Evolutionary conservation across 2,329 filamentous ascomycete species (phyloP), one percentile per base, ranked within the genome.

Genomic region (Geosmithia putterillii): DNA sequence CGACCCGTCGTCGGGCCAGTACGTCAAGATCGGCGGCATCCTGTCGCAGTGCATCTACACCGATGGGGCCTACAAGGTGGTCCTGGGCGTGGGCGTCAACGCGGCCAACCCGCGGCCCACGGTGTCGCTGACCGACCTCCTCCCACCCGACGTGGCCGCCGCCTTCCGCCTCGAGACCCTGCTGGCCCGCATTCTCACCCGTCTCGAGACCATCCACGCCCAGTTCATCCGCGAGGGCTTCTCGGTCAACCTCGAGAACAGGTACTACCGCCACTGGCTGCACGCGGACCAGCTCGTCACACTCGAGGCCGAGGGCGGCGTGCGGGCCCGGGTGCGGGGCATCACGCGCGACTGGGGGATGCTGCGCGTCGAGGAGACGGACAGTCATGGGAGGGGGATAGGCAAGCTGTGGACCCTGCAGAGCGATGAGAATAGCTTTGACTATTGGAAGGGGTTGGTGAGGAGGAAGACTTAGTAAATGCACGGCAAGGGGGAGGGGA

Each of bases 341-440:
- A 92, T 98, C 50, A 94, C 88, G 5, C 67, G 74, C n/a, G 87
- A 96, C 59, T 95, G 86, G 81, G 92, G 92, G 0, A 67, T 96
- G 60, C 57, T 98, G 50, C 72, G 81, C 50, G 92, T 82, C 0
- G 86, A 95, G 61, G 89, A 96, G 68, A 61, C 94, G 43, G 81
- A 80, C 3, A 75, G 70, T 59, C 74, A 83, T 46, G 86, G 87
- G 48, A 69, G 80, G 43, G 67, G 72, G 2, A 95, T 86, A 1
- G 89, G 90, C 0, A 84, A 75, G 62, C 69, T 83, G 41, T 90
- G 84, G 75, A 78, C 83, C 52, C 63, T 98, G 63, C 89, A 95
- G 68, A 95, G 88, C 60, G 92, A 98, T 61, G 87, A 89, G 58
- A 98, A 98, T 57, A 95, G 89, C 60, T 98, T 98, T 67, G 92